These are phyloP conservation scores for Porpolomopsis calyptriformis DNA, from an alignment of 768 basidiomycete genomes.

Conservation along the genomic window DNA sequence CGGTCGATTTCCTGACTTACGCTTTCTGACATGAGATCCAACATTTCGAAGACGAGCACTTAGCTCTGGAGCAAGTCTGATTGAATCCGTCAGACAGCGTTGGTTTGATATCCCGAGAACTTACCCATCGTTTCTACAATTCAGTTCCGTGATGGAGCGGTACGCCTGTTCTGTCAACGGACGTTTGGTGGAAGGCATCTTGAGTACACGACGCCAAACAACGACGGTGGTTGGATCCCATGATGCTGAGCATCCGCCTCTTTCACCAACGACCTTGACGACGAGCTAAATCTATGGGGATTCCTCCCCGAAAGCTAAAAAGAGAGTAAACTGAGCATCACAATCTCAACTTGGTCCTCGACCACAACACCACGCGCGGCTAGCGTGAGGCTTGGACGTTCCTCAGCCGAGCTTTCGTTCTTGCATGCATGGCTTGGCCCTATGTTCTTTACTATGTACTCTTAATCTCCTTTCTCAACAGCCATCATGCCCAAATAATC, in stretches of 20 bases:
- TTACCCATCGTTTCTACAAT: slow-evolving; percentile 9
- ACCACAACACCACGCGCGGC: not conserved
- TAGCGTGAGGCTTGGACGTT: not conserved
- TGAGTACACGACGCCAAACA: not conserved
- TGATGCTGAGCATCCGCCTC: too few species aligned
- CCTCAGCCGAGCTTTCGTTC: not conserved
- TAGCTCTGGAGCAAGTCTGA: slow-evolving; percentile 30
- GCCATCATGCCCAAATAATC: slow-evolving; percentile 33
- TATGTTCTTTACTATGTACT: slow-evolving; percentile 18
- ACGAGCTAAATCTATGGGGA: too few species aligned
- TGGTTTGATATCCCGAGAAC: not conserved
- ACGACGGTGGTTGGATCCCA: not conserved
- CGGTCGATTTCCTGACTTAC: too few species aligned
- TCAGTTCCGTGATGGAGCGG: not conserved
- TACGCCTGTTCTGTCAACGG: slow-evolving; percentile 1
- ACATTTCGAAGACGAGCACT: slow-evolving; percentile 44
- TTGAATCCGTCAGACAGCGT: not conserved
- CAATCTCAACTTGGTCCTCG: not conserved
- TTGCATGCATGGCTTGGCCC: slow-evolving; percentile 23
- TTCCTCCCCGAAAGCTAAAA: too few species aligned
- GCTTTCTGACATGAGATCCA: slow-evolving; percentile 49
- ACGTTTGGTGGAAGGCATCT: slow-evolving; percentile 1
- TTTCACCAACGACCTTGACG: too few species aligned
- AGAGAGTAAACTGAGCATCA: too few species aligned
- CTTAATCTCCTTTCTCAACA: slow-evolving; percentile 14